Evolutionary conservation across 2,329 filamentous ascomycete species (phyloP), one percentile per base, ranked within the genome.

Genomic region (Hypoxylon sp.): DNA sequence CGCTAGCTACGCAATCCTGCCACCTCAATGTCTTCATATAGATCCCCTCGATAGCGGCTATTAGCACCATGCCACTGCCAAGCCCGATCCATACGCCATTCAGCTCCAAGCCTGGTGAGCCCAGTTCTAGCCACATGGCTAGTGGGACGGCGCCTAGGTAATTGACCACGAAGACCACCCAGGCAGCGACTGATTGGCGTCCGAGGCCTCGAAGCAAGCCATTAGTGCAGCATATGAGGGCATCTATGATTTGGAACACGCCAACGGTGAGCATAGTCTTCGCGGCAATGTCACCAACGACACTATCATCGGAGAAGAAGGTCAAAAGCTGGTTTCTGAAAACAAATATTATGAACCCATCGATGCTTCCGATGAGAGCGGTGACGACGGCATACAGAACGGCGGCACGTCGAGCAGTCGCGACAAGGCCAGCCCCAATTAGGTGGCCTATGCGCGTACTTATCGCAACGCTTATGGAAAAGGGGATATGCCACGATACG

Each of bases 381-480:
- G 80, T 79, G 36, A 80, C 76, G n/a, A 75, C 67, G 14, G 74
- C 75, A 45, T 80, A 80, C 3, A 81, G 60, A 0, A 71, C 43
- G 2, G 75, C 67, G 0, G 77, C 79, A 13, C 76, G 75, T 3
- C 76, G 77, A 7, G 80, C 79, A 3, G 72, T 71, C 1, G 66
- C 32, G 1, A 81, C 70, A 5, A 73, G 71, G 0, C 78, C 79
- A 1, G 77, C 80, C 3, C 81, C 81, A 19, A 82, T 79, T 21
- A 82, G 77, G 62, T 82, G 79, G 1, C 81, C 81, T 17, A 83
- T 75, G 3, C 81, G 79, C 3, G 80, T 83, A 60, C 78, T 81
- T 19, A 81, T 76, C 21, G 80, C 81, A 11, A 83, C 79, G 41
- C 79, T 79, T 28, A 82, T 72, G 1, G 80, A 81, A 67, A 83